phyloP scores from a whole-genome alignment of 1,284 basidiomycete genomes.

The Taiwanofungus camphoratus region DNA sequence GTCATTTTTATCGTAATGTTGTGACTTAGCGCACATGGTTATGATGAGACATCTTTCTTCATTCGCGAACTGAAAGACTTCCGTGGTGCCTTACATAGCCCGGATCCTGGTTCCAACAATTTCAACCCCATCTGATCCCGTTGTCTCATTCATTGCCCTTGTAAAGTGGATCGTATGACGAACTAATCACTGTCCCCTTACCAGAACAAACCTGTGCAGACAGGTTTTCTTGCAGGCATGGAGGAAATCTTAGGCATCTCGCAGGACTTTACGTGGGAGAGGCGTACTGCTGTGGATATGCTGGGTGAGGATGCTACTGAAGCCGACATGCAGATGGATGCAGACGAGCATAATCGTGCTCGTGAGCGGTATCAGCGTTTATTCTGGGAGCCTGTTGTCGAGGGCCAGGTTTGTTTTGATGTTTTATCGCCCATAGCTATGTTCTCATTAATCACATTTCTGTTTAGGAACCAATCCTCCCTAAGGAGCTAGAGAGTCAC shows the following conservation, averaged over 20 bases:
- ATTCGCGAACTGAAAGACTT: conserved; percentile 63
- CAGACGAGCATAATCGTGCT: conserved; percentile 47
- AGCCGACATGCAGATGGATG: conserved; percentile 44
- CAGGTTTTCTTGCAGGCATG: conserved; percentile 67
- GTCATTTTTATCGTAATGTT: too few relatives aligned
- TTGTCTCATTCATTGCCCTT: conserved; percentile 7
- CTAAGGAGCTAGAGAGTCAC: conserved; percentile 40
- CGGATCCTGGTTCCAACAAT: conserved; percentile 45
- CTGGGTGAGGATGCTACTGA: conserved; percentile 39
- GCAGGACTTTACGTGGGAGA: conserved; percentile 13
- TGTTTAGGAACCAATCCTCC: conserved; percentile 52
- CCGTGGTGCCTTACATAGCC: conserved; percentile 55
- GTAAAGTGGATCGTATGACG: conserved; percentile 4
- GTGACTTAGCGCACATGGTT: background rate
- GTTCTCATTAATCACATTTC: background rate
- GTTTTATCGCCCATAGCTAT: background rate
- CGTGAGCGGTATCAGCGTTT: conserved; percentile 62
- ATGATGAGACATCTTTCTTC: conserved; percentile 49
- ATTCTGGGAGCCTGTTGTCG: conserved; percentile 70
- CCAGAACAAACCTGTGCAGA: conserved; percentile 56
- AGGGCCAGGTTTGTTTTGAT: conserved; percentile 50
- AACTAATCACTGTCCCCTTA: conserved; percentile 17
- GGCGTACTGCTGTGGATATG: conserved; percentile 10
- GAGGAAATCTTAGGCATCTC: conserved; percentile 53
- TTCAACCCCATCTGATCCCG: conserved; percentile 65